Base-by-base conservation (phyloP, 2,329 filamentous ascomycete genomes). In the Xylaria polymorpha region DNA sequence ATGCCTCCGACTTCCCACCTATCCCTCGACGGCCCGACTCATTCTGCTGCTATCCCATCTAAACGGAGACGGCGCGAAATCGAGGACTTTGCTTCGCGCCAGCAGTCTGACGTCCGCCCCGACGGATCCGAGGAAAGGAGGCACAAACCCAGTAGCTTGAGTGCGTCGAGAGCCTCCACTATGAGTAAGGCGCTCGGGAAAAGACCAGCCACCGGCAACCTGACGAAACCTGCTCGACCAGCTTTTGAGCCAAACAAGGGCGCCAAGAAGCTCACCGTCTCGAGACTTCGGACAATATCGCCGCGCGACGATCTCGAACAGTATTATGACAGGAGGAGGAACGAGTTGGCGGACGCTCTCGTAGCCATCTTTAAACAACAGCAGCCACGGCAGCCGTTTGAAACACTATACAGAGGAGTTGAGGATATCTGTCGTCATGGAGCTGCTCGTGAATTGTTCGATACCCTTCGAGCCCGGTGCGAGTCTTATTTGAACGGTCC, bases 341-440 rank as follows among this genome's bases (percentile, higher is more conserved):
- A 83, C 48, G 91, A 97, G 77, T 84, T 98, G 6, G 89, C 93
- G 66, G 84, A 85, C 43, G 93, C 94, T 1, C 82, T 99, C 62
- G 84, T 86, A 12, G 87, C 90, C 51, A 89, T 98, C 29, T 95
- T 98, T 77, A 83, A 84, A 7, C 87, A 88, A 48, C 81, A 84
- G 68, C 87, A 87, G 62, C 88, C 92, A 1, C 81, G 82, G n/a
- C 84, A 88, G 69, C 94, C 94, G n/a, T 84, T 97, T 44, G 96
- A 98, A 80, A 91, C 93, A 74, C 84, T 99, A 15, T 98, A 98
- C 79, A 89, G 93, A 58, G 93, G 92, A 4, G 93, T 97, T 1
- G 96, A 99, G 84, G 94, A 97, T 78, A 86, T 97, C 12, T 99
- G 96, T 79, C 88, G 94, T 62, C 91, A 92, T 75, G 92, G 91